Percentiles rank a stretch among this genome's conserved stretches.
Evolutionary conservation across 441 rosid genomes (phyloP).

Genomic region (Corymbia calophylla): DNA sequence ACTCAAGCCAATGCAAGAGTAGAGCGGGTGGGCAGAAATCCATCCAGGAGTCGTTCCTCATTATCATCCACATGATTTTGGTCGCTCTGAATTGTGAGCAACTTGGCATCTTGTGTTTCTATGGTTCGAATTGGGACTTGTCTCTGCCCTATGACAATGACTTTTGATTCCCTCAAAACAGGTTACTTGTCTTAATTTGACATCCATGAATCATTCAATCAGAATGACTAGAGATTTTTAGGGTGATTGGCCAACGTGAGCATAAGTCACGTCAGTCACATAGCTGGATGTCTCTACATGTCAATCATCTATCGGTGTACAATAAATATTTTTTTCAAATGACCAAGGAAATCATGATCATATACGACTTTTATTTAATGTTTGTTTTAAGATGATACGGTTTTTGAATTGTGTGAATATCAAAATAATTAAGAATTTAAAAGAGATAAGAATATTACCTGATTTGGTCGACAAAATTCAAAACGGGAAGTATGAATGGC

Average conservation of each 20-base stretch:
- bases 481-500: neutral
- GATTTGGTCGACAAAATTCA: neutral
- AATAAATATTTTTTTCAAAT: neutral
- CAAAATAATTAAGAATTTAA: neutral
- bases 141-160: neutral
- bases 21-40: neutral
- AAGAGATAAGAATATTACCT: neutral
- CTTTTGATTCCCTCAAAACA: neutral
- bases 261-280: neutral
- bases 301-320: neutral
- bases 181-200: neutral
- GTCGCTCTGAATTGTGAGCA: neutral
- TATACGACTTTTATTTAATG: neutral
- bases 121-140: neutral
- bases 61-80: neutral
- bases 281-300: neutral
- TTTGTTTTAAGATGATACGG: neutral
- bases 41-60: neutral
- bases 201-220: neutral
- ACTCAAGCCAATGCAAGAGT: neutral
- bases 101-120: neutral
- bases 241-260: neutral
- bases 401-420: neutral
- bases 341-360: neutral
- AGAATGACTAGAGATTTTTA: neutral